Base-by-base conservation (phyloP, 2,329 filamentous ascomycete genomes). In the Rhinocladiella mackenziei region DNA sequence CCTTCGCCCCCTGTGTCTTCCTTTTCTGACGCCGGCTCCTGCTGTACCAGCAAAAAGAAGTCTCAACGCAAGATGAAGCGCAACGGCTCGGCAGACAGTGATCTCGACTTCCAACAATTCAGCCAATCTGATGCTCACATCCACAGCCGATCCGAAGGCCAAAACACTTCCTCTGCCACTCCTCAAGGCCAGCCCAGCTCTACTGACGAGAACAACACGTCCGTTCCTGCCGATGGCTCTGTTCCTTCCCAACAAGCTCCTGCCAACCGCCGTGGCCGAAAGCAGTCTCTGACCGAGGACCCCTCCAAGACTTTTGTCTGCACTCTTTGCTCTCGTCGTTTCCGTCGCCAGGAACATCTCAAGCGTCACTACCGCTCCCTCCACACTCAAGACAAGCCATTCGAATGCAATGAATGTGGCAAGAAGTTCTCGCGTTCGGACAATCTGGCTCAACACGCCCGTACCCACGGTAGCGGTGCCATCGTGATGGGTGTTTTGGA, bases 351-450 rank as follows among this genome's bases (percentile, higher is more conserved):
- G 70, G 92, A 98, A 69, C 92, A 98, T 63, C 80, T 98, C 49
- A 98, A 98, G 81, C 86, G 92, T 53, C 92, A 98, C 75, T 95
- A 95, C 76, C 84, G 92, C 58, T 97, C 92, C 46, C 87, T 98
- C 35, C 92, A 98, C 76, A 98, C 92, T 1, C 84, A 94, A 63
- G 92, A 97, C 65, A 98, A 97, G 81, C 92, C 92, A 4, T 98
- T 97, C 61, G 88, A 94, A 72, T 98, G 92, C 76, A 80, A 82
- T 56, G 91, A 98, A 72, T 98, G 92, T 62, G 91, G 92, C 59
- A 98, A 98, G 84, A 96, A 94, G 75, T 98, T 97, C 73, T 97
- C 91, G 14, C 84, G 92, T 60, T 94, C 87, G 58, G 92, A 98
- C 71, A 98, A 98, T 74, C 79, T 98, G 11, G 86, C 89, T 17